Evolutionary conservation across 768 basidiomycete species (phyloP).

Genomic region (Atractiella rhizophila): DNA sequence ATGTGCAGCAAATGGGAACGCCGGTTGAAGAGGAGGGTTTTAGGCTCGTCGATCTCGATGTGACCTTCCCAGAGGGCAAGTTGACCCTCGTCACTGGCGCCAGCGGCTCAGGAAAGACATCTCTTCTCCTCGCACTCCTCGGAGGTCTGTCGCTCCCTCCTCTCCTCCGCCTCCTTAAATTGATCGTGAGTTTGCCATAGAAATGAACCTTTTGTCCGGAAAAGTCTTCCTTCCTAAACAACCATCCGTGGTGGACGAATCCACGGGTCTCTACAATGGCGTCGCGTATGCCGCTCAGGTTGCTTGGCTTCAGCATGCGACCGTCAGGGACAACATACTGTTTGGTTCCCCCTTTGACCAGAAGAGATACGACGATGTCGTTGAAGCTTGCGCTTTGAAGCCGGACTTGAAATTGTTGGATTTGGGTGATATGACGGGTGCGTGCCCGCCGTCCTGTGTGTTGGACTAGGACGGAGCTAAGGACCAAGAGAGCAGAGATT

Average conservation of each 20-base stretch:
- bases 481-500: too few species aligned
- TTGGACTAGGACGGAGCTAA: too few species aligned
- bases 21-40: too few species aligned
- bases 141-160: too few species aligned
- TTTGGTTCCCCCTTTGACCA: too few species aligned
- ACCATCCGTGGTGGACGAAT: too few species aligned
- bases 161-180: too few species aligned
- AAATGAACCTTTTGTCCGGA: slow-evolving; percentile 10
- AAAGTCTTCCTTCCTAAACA: slow-evolving; percentile 1
- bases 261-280: slow-evolving; percentile 31
- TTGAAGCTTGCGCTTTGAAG: slow-evolving; percentile 47
- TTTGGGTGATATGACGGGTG: slow-evolving; percentile 55
- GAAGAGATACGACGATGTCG: slow-evolving; percentile 38
- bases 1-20: too few species aligned
- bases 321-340: slow-evolving; percentile 47
- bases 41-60: slow-evolving; percentile 28
- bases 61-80: slow-evolving; percentile 39
- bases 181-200: too few species aligned
- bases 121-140: slow-evolving; percentile 9
- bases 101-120: slow-evolving; percentile 9
- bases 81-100: slow-evolving; percentile 23
- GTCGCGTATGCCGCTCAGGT: slow-evolving; percentile 42
- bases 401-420: slow-evolving; percentile 47
- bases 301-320: slow-evolving; percentile 50
- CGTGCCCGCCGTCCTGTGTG: too few species aligned